Base-by-base conservation (phyloP, 2,329 filamentous ascomycete genomes). In the Grosmannia clavigera region DNA sequence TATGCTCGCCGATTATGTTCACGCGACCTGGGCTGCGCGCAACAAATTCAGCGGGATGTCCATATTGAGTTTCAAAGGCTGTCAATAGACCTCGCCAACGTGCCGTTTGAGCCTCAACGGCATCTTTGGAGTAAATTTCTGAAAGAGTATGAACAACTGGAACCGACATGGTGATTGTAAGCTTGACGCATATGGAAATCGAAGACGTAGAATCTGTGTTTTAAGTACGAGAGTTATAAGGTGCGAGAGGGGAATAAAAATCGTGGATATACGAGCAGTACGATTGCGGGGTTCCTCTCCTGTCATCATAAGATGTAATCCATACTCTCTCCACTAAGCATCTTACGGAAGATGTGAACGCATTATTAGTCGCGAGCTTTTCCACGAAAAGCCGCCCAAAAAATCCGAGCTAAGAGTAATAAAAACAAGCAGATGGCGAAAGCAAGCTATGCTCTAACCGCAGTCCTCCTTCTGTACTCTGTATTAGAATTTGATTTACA, bases 1-100 rank as follows among this genome's bases (percentile, higher is more conserved):
- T 96, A 76, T 99, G 94, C 80, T 99, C 94, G 72, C 94, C 94
- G 70, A 99, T 96, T 69, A 99, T 94, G 76, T 97, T 97, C 66
- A 99, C 94, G 66, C 94, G 84, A 62, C 94, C 94, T 1, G 94
- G 94, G 60, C 92, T 96, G 64, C 94, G 86, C 11, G 92, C 83
- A 25, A 97, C 84, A 68, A 96, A 96, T 61, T 88, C 81, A 48
- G 92, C 85, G 19, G 79, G 75, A 58, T 83, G 79, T 66, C 84
- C 85, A 73, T 92, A 95, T 51, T 75, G 76, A 61, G 80, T 74
- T 65, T 85, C 77, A 74, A 97, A 97, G 65, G 80, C 80, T 58
- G 81, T 75, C 51, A 92, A 76, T 52, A 97, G 80, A 52, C 75
- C 78, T 67, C 86, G 82, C 88, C 92, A 97, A 73, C 94, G 81